Base-by-base conservation (phyloP, 2,329 filamentous ascomycete species). In the Fusarium lateritium region DNA sequence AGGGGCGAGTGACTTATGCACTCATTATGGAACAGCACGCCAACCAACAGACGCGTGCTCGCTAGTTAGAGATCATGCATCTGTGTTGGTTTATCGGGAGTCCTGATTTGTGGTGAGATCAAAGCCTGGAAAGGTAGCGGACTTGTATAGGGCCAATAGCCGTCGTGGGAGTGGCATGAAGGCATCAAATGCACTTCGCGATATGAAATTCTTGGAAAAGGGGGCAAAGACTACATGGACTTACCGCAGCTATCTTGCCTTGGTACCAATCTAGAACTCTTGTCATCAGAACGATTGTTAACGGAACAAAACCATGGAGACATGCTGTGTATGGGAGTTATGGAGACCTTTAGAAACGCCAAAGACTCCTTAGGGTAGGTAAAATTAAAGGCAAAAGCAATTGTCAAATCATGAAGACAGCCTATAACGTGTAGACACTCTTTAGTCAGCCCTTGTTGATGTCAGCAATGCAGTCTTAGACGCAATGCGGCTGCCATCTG, bases 1-100 rank as follows among this genome's bases (percentile, higher is more conserved):
- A 46, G 31, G 40, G 45, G 39, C 2, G 5, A 9, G n/a, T 24
- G 10, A 6, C 26, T 38, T 54, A 43, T 65, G 57, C 61, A 60
- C 47, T 22, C 46, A 38, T 14, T 9, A 44, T 21, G 36, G 13
- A 15, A 36, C n/a, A 6, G 15, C 15, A 36, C 40, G 9, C 17
- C 11, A 44, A 13, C 38, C 42, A 44, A 47, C 17, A 50, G 14
- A 7, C 15, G 10, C 19, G n/a, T 13, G 15, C 15, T n/a, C 42
- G 42, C 42, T n/a, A 65, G 31, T 65, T 34, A 14, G 3, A 40
- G 3, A 22, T 3, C 15, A 15, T 17, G 21, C 15, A 22, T 42
- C 13, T 8, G 40, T 24, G 7, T 7, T 15, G 11, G 11, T 6
- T 13, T 24, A 5, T 22, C 15, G 5, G 13, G 14, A 22, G n/a